These are phyloP conservation scores for Exsudoporus frostii DNA, from an alignment of 768 basidiomycete genomes.

Conservation along the genomic window DNA sequence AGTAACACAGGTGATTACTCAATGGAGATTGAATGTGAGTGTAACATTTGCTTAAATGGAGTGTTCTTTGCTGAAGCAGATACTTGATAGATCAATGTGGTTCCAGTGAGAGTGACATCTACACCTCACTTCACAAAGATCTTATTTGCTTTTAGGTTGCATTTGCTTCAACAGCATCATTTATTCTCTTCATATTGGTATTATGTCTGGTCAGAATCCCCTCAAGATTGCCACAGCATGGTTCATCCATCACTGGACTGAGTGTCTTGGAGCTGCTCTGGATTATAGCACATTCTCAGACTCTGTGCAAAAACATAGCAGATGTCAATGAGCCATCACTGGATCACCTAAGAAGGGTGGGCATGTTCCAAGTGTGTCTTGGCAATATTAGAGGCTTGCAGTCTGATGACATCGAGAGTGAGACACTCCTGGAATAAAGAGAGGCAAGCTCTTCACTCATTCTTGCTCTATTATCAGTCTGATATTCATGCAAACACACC, in stretches of 20 bases:
- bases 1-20: constrained; percentile 4
- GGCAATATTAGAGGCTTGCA: not conserved
- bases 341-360: not conserved
- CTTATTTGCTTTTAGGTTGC: not conserved
- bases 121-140: fast-evolving
- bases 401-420: not conserved
- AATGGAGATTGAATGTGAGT: constrained; percentile 16
- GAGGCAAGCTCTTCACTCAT: no score
- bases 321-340: not conserved
- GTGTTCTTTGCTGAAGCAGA: not conserved
- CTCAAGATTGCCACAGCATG: not conserved
- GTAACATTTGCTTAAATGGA: not conserved
- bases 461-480: no score
- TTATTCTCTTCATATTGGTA: not conserved
- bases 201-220: not conserved
- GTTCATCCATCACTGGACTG: constrained; percentile 1
- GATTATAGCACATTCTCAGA: no score
- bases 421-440: no score
- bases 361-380: not conserved
- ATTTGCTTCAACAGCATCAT: constrained; percentile 2
- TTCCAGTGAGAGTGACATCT: constrained; percentile 8
- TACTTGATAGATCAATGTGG: constrained; percentile 7
- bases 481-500: no score
- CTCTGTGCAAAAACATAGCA: no score
- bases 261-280: not conserved